Evolutionary conservation across 345 rosid species (phyloP).

Genomic region (Euphorbia pulcherrima): DNA sequence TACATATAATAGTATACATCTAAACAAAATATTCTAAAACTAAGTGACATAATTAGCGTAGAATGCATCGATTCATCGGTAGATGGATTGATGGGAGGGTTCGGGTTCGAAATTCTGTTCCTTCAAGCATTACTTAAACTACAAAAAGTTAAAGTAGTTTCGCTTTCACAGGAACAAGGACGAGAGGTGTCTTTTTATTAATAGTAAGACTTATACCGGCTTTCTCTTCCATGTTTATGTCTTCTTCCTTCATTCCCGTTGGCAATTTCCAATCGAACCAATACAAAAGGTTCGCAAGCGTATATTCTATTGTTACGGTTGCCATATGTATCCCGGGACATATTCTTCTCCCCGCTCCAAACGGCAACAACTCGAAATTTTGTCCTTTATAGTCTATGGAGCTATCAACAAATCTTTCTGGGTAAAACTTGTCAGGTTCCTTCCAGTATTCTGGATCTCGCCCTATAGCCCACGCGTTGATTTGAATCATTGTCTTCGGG

Average conservation of each 20-base stretch:
- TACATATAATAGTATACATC: too few species aligned
- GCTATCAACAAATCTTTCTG: slow-evolving; percentile 40
- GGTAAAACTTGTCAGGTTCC: slow-evolving; percentile 37
- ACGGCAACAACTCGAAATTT: slow-evolving; percentile 45
- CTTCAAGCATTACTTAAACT: too few species aligned
- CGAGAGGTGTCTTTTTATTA: slow-evolving; percentile 24
- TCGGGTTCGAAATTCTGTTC: too few species aligned
- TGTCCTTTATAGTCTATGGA: slow-evolving; percentile 45
- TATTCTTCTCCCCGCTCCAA: slow-evolving; percentile 51
- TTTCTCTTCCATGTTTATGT: slow-evolving; percentile 36
- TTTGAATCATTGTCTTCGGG: slow-evolving; percentile 33
- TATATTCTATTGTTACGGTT: slow-evolving; percentile 24
- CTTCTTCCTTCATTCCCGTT: slow-evolving; percentile 26
- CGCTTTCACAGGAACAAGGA: slow-evolving; percentile 33
- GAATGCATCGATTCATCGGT: too few species aligned
- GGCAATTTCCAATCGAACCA: slow-evolving; percentile 42
- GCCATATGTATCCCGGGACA: slow-evolving; percentile 49
- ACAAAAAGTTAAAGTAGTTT: too few species aligned
- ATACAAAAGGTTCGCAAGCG: slow-evolving; percentile 37
- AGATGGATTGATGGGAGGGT: too few species aligned
- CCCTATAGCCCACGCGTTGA: slow-evolving; percentile 47
- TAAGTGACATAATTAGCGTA: too few species aligned
- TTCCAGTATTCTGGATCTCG: slow-evolving; percentile 44
- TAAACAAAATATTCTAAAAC: too few species aligned
- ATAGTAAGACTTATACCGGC: slow-evolving; percentile 17